Evolutionary conservation across 331 rosid genomes (phyloP), one percentile per base, ranked within the genome.

Genomic region (Telfairia occidentalis): DNA sequence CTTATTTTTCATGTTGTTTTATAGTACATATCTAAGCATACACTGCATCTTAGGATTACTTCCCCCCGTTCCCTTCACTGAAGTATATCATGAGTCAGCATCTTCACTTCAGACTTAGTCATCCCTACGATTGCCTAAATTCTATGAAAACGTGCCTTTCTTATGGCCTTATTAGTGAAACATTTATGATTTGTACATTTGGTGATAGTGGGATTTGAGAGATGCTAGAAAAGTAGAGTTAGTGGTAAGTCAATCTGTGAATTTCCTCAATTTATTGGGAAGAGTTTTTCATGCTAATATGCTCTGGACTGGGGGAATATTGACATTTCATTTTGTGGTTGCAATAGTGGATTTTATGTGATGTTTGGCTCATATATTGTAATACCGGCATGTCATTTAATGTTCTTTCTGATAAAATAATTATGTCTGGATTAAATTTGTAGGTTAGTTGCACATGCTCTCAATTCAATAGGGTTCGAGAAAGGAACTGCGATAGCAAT

Each of bases 401-500:
- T 19, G 6, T 18, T 12, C 21, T 52, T 73, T 64, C 7, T 16
- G 18, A 35, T n/a, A 19, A 60, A 21, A 58, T 71, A 40, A 29
- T 80, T 81, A 24, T 88, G 52, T 78, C 78, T 77, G 78, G 59
- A 66, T 70, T 85, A 18, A 82, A 73, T 79, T 40, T 87, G 78
- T 81, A 91, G 98, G 98, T 81, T 88, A 78, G 98, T 91, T 65
- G 97, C 98, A 8, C 81, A 87, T 80, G 96, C 90, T 74, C 85
- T 94, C 55, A 79, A 83, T 77, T 83, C 88, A 26, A 83, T 89
- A 83, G 89, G 81, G 37, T 82, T 94, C 80, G 92, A 86, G 84
- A 83, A 83, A 54, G 96, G 98, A 85, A 88, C 95, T 81, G 91
- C 98, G 78, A 81, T 94, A 76, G 97, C 97, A 12, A 91, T 94